phyloP scores from a whole-genome alignment of 108 stramenopile species.

The Hondaea fermentalgiana region DNA sequence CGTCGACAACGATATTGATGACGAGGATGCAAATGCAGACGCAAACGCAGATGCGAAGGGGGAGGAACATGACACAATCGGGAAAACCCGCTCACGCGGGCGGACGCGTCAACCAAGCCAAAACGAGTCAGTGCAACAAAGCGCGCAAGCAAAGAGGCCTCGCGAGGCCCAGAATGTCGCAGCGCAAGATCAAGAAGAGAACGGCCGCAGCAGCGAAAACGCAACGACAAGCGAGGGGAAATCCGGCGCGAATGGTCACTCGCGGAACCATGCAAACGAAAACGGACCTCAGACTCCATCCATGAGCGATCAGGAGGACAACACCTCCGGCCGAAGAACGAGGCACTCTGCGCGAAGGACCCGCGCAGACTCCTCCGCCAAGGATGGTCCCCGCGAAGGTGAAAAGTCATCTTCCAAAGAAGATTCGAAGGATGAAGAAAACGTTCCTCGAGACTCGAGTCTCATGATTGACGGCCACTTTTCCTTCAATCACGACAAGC shows the following conservation, averaged over 20 bases:
- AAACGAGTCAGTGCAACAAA: too few relatives aligned
- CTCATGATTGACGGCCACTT: background rate
- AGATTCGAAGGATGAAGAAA: background rate
- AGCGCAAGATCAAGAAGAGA: background rate
- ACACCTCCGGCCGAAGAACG: background rate
- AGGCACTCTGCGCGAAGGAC: background rate
- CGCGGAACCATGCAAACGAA: background rate
- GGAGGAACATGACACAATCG: background rate
- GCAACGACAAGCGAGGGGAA: background rate
- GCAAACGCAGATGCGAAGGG: background rate
- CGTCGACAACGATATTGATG: background rate
- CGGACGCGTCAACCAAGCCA: too few relatives aligned
- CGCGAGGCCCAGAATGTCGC: too few relatives aligned
- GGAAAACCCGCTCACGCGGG: background rate
- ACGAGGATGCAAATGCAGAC: background rate
- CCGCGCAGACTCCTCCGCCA: background rate
- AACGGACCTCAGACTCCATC: background rate
- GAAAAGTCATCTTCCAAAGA: background rate
- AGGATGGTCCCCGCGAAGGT: background rate
- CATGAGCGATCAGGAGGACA: background rate
- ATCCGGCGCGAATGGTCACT: background rate
- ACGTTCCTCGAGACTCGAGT: background rate
- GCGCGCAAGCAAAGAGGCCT: too few relatives aligned
- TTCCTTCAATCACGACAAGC: background rate
- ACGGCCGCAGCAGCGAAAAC: background rate